A percentile compares a stretch with the other conserved stretches of the same genome.
These are phyloP conservation scores for Paraphoma sp. DNA, from an alignment of 2,329 filamentous ascomycete species.

Conservation along the genomic window DNA sequence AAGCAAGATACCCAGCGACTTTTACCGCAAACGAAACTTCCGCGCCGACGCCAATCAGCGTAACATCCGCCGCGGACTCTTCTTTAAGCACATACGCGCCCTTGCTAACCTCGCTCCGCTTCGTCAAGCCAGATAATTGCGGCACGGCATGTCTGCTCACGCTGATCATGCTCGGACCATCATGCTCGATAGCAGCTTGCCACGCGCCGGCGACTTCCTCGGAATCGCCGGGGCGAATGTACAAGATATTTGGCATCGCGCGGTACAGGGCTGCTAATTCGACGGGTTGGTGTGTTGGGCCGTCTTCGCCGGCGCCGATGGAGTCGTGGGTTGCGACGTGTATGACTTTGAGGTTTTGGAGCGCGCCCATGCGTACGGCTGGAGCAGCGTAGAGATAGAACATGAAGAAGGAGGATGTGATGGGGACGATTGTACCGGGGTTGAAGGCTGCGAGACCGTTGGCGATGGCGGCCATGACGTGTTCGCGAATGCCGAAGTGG, in stretches of 20 bases:
- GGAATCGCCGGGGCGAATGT: constrained; percentile 65
- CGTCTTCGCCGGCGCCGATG: constrained; percentile 60
- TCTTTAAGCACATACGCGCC: constrained; percentile 59
- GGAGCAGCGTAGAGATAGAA: constrained; percentile 58
- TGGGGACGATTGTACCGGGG: constrained; percentile 58
- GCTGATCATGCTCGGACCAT: constrained; percentile 57
- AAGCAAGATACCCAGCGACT: constrained; percentile 41
- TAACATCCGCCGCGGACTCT: constrained; percentile 51
- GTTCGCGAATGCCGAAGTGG: constrained; percentile 47
- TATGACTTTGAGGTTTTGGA: constrained; percentile 62
- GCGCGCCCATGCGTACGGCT: constrained; percentile 66
- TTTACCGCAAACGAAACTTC: constrained; percentile 55
- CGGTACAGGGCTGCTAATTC: constrained; percentile 64
- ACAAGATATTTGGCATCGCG: constrained; percentile 67
- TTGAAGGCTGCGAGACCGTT: constrained; percentile 64
- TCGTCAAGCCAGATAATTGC: constrained; percentile 48
- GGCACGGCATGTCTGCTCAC: constrained; percentile 54
- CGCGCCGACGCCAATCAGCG: constrained; percentile 55
- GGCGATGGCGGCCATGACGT: constrained; percentile 45
- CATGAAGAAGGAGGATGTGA: constrained; percentile 68
- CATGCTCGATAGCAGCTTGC: constrained; percentile 53
- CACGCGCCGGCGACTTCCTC: constrained; percentile 65
- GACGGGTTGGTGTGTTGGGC: constrained; percentile 68
- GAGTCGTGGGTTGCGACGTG: constrained; percentile 68
- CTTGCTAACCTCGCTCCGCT: constrained; percentile 49